Conservation (phyloP, 2,329 filamentous ascomycete genomes). For the Curvularia hawaiiensis region DNA sequence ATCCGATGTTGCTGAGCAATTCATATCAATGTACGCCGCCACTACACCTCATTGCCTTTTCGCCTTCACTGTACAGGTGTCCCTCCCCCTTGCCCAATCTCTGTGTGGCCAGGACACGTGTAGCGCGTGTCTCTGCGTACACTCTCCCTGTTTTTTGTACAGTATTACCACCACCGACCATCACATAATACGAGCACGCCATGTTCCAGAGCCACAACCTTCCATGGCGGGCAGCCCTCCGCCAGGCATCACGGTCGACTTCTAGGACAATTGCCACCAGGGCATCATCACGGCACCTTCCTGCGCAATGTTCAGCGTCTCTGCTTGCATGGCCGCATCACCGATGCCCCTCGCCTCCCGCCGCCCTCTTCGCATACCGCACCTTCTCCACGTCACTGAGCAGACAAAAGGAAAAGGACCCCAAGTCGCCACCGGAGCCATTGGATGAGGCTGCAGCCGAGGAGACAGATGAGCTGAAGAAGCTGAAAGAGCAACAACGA, state of each 20-base stretch:
- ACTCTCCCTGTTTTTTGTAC: constrained; percentile 11
- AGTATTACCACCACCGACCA: constrained; percentile 13
- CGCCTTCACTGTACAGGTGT: constrained; percentile 12
- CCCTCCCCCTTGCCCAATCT: constrained; percentile 12
- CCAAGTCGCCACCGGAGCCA: constrained; percentile 53
- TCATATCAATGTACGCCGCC: constrained; percentile 17
- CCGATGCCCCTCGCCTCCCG: constrained; percentile 36
- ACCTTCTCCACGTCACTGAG: constrained; percentile 50
- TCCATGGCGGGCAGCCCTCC: constrained; percentile 68
- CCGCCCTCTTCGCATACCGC: constrained; percentile 41
- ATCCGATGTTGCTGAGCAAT: constrained; percentile 28
- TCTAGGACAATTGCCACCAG: constrained; percentile 40
- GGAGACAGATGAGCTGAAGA: constrained; percentile 49
- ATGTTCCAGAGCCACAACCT: constrained; percentile 70
- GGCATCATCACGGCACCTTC: constrained; percentile 32
- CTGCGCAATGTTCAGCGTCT: constrained; percentile 39
- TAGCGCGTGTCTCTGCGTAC: constrained; percentile 5
- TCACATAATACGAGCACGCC: constrained; percentile 6
- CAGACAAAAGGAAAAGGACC: constrained; percentile 62
- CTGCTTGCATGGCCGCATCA: constrained; percentile 29
- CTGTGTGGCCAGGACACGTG: constrained; percentile 10
- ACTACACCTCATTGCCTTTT: constrained; percentile 13
- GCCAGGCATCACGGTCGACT: constrained; percentile 53
- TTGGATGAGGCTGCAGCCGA: constrained; percentile 51
- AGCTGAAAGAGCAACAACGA: constrained; percentile 51